Percentiles rank a stretch among this genome's conserved stretches.
These are phyloP conservation scores for Kwoniella newhampshirensis DNA, from an alignment of 768 basidiomycete species.

Conservation along the genomic window DNA sequence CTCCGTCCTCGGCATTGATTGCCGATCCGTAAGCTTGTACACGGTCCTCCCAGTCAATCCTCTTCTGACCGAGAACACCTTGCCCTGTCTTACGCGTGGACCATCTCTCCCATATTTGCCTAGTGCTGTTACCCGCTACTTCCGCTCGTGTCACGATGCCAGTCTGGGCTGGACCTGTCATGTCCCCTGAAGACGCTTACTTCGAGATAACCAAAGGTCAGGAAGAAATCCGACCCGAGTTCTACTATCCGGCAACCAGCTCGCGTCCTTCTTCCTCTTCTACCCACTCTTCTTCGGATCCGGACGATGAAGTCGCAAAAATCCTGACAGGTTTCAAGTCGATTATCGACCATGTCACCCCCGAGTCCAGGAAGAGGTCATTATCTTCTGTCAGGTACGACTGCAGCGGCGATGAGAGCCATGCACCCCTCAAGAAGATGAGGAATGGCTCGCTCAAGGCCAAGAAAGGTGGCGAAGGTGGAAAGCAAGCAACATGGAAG, in stretches of 20 bases:
- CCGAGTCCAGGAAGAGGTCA: slow-evolving; percentile 1
- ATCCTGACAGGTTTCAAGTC: slow-evolving; percentile 10
- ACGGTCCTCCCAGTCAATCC: too few relatives aligned
- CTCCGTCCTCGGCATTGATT: too few relatives aligned
- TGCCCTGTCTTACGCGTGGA: too few relatives aligned
- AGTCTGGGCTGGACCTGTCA: slow-evolving; percentile 12
- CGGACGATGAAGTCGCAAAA: too few relatives aligned
- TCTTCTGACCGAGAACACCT: too few relatives aligned
- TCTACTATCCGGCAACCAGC: neutral
- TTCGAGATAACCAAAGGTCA: slow-evolving; percentile 6
- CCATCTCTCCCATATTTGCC: too few relatives aligned
- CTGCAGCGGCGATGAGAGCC: slow-evolving; percentile 3
- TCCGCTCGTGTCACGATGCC: too few relatives aligned
- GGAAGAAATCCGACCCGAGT: slow-evolving; percentile 6
- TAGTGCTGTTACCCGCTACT: too few relatives aligned
- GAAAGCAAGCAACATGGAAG: slow-evolving; percentile 8
- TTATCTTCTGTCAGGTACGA: slow-evolving; percentile 4
- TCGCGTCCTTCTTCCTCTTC: slow-evolving; percentile 1
- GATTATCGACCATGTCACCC: neutral
- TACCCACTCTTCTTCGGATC: too few relatives aligned
- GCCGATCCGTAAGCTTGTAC: too few relatives aligned
- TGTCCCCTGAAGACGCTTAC: slow-evolving; percentile 11
- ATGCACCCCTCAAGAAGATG: neutral
- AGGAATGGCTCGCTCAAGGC: slow-evolving; percentile 4
- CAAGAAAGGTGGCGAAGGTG: neutral